Base-by-base conservation (phyloP, 805 yeast species). In the Lachancea cidri region DNA sequence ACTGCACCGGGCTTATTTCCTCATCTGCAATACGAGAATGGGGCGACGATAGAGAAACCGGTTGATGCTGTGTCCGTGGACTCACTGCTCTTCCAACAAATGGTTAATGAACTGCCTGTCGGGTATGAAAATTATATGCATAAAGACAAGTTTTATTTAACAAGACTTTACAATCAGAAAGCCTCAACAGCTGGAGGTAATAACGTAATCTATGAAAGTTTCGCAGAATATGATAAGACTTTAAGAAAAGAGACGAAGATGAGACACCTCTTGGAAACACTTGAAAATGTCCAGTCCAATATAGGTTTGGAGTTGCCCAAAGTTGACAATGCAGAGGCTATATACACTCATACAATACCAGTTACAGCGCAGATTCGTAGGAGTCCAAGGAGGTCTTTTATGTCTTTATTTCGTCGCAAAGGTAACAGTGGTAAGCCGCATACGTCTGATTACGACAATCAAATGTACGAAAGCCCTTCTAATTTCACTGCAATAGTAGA, bases 91-190 rank as follows among this genome's bases (percentile, higher is more conserved):
- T 45, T 52, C 24, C 40, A 41, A 17, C 36, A 44, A 5, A 46
- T 48, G 30, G 25, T 55, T 2, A 42, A 44, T 17, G 36, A 33
- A 4, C 40, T 55, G n/a, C 46, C 55, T 5, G 41, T 43, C 2
- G 24, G 46, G 3, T 47, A 45, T 5, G 51, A 50, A 48, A 48
- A 44, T 3, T 49, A 46, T n/a, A 43, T 50, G 36, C 39, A 41
- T 0, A 51, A 55, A 27, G 66, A 60, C 29, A 58, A 50, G 40
- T 62, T 62, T 45, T 63, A 54, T 45, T 51, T 54, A 37, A 49
- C 62, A 22, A 22, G 38, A 16, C 29, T 30, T 48, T 27, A 54
- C 20, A 5, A 30, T 17, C 22, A 15, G 22, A 17, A 24, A 8
- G 11, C 27, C 7, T 22, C 27, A 22, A 7, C 27, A 11, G 17